Percentiles rank a stretch among this genome's conserved stretches.
phyloP scores from a whole-genome alignment of 306 rosid genomes.

The Vigna angularis region DNA sequence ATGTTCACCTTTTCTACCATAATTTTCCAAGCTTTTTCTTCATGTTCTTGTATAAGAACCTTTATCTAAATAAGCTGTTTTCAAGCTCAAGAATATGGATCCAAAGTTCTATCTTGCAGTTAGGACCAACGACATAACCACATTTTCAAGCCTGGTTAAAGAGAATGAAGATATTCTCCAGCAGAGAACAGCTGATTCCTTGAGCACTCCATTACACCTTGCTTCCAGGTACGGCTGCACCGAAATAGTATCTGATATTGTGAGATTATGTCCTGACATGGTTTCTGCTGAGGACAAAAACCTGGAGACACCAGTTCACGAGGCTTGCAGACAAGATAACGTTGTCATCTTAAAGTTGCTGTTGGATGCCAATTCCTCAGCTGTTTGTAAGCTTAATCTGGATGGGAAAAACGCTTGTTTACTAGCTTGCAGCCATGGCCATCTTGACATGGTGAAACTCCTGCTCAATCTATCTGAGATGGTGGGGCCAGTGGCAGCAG shows the following conservation, averaged over 20 bases:
- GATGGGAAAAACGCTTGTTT: constrained; percentile 50
- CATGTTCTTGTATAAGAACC: constrained; percentile 12
- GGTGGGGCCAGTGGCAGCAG: constrained; percentile 42
- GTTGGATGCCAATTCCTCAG: constrained; percentile 52
- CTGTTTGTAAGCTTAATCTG: constrained; percentile 53
- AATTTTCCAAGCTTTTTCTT: constrained; percentile 28
- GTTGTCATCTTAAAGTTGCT: constrained; percentile 52
- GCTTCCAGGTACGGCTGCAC: constrained; percentile 64
- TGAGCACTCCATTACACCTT: constrained; percentile 67
- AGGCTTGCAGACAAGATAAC: constrained; percentile 61
- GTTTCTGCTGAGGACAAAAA: constrained; percentile 58
- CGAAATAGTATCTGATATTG: constrained; percentile 57
- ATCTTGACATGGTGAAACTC: constrained; percentile 61
- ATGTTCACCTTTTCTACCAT: not conserved
- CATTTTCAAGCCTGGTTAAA: constrained; percentile 50
- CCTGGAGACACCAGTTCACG: constrained; percentile 70
- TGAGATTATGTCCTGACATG: constrained; percentile 64
- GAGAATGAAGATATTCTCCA: constrained; percentile 53
- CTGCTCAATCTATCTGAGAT: constrained; percentile 51
- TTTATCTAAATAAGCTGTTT: not conserved
- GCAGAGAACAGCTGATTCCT: constrained; percentile 55
- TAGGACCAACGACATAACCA: constrained; percentile 43
- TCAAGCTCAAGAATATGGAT: constrained; percentile 54
- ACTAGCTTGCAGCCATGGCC: constrained; percentile 66
- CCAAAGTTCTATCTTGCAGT: constrained; percentile 55